Evolutionary conservation across 306 rosid genomes (phyloP), one percentile per base, ranked within the genome.

Genomic region (Dryas octopetala): DNA sequence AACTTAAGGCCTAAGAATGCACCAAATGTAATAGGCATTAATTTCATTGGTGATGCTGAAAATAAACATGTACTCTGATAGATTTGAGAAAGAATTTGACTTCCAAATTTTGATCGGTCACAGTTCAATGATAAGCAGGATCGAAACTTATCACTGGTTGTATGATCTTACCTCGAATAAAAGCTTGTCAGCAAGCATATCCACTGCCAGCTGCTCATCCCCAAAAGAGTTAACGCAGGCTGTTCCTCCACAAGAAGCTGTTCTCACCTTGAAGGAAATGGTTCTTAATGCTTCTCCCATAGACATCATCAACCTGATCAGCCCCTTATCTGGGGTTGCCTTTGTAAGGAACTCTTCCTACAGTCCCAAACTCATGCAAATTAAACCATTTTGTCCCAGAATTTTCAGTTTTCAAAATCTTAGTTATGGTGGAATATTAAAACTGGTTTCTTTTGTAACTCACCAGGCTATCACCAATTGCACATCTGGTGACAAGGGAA

Each of bases 161-260:
- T 12, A 69, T 28, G 82, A 13, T 60, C 78, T 67, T 73, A 96
- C 99, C 88, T 96, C 99, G 46, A 96, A 96, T 70, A 96, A 88
- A 79, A 96, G 97, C 80, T 92, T 81, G 83, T 96, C 74, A 5
- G 99, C 99, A 5, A 96, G 89, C 90, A 96, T 26, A 80, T 92
- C 99, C 62, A 96, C 99, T 4, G 99, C 99, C 70, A 96, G 99
- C 71, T 96, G 98, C 73, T 96, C 99, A 55, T 96, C 99, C 48
- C 99, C 99, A 67, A 96, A 96, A 83, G 97, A 59, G 68, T 96
- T 96, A 59, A 96, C 91, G 83, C 99, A 96, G 41, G 96, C 98
- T 59, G 99, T 96, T 84, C 98, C 99, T 69, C 96, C 97, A 75
- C 99, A 96, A 55, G 99, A 85, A 83, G 99, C 99, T 12, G 99